These are phyloP conservation scores for Pelargonium myrrhifolium DNA, from an alignment of 441 rosid species.

Conservation along the genomic window DNA sequence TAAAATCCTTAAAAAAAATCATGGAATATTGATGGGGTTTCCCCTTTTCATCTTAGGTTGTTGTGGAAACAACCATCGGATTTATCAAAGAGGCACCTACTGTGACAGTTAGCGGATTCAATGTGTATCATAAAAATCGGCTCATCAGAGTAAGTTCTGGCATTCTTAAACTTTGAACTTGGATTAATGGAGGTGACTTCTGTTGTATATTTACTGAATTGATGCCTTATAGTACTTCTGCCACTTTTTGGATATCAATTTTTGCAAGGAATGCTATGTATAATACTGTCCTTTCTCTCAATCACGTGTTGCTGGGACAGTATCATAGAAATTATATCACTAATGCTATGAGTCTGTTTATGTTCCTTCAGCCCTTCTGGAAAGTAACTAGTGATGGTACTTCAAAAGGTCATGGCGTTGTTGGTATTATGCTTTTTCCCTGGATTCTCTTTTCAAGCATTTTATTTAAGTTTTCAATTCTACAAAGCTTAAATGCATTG, in stretches of 20 bases:
- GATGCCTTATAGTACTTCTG: neutral
- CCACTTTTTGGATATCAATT: neutral
- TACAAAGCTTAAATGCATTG: conserved; percentile 16
- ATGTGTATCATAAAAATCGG: conserved; percentile 90
- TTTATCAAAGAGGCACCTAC: conserved; percentile 72
- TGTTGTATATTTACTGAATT: no score
- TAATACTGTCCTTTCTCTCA: neutral
- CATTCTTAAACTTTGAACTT: neutral
- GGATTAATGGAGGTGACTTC: neutral
- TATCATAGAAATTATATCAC: conserved; percentile 14
- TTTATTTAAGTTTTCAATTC: conserved; percentile 14
- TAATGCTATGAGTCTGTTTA: conserved; percentile 16
- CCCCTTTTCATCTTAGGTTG: conserved; percentile 34
- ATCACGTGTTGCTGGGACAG: neutral
- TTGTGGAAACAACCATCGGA: conserved; percentile 68
- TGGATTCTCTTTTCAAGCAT: conserved; percentile 8
- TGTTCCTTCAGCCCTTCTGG: conserved; percentile 78
- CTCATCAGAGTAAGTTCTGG: no score
- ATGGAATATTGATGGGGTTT: conserved; percentile 10
- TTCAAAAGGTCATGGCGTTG: conserved; percentile 60
- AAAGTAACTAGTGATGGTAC: conserved; percentile 51
- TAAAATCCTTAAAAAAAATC: neutral
- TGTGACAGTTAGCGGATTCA: conserved; percentile 52
- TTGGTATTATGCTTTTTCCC: conserved; percentile 47
- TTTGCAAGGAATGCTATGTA: neutral